phyloP scores from a whole-genome alignment of 2,329 filamentous ascomycete genomes.

The Trichoderma polysporum region DNA sequence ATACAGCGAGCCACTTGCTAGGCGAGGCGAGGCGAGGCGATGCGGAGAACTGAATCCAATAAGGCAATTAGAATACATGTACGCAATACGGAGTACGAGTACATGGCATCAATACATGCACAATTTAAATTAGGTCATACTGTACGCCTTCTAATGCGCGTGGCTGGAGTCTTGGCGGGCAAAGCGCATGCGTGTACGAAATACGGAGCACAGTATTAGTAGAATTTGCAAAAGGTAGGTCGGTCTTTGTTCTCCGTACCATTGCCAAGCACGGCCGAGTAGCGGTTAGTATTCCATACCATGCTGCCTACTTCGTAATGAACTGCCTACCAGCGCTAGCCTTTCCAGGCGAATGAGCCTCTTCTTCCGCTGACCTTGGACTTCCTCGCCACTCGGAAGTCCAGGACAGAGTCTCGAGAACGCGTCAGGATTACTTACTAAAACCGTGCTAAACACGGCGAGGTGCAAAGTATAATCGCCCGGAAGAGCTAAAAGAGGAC shows the following conservation, averaged over 20 bases:
- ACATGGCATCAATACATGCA: background rate
- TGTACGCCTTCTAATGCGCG: background rate
- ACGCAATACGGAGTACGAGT: background rate
- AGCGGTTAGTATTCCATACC: background rate
- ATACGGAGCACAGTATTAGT: no score
- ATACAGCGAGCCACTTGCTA: background rate
- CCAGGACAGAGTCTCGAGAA: background rate
- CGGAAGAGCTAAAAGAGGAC: background rate
- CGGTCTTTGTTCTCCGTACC: background rate
- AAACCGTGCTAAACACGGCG: background rate
- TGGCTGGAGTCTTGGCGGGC: slow-evolving; percentile 6
- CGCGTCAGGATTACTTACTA: background rate
- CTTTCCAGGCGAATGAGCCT: background rate
- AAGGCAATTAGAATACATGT: no score
- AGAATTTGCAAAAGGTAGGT: no score
- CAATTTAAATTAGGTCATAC: background rate
- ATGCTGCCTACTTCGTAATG: background rate
- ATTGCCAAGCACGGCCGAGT: background rate
- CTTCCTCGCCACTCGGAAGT: background rate
- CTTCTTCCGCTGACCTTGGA: background rate
- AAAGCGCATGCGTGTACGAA: background rate
- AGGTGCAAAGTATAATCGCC: background rate
- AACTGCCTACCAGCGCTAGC: background rate
- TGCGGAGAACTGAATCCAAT: background rate
- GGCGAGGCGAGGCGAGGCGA: background rate